These are phyloP conservation scores for Pythium plurisporium DNA, from an alignment of 352 stramenopile genomes.

Conservation along the genomic window DNA sequence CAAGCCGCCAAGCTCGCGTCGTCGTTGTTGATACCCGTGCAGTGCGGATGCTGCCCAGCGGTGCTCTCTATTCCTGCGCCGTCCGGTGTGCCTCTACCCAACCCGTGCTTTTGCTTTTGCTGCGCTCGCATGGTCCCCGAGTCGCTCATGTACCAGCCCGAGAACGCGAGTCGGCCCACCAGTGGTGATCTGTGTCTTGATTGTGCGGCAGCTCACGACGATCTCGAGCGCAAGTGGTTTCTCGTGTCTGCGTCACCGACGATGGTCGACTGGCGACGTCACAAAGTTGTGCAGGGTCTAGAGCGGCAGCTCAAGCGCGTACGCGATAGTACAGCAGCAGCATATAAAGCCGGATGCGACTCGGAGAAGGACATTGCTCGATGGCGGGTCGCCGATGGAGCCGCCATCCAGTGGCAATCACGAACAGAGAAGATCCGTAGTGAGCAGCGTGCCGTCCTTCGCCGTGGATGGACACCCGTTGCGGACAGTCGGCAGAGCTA, in stretches of 20 bases:
- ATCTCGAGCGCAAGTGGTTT: slow-evolving; percentile 9
- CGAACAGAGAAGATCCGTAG: not conserved
- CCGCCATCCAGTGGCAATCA: slow-evolving; percentile 2
- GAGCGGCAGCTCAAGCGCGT: slow-evolving; percentile 3
- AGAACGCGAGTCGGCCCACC: not conserved
- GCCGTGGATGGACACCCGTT: slow-evolving; percentile 1
- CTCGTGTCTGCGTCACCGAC: slow-evolving; percentile 2
- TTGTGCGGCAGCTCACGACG: slow-evolving; percentile 1
- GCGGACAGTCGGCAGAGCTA: slow-evolving; percentile 3
- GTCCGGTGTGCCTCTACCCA: slow-evolving; percentile 1
- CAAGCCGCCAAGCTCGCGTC: not conserved
- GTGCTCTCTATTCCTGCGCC: slow-evolving; percentile 3
- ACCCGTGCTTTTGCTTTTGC: slow-evolving; percentile 12
- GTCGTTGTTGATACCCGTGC: not conserved
- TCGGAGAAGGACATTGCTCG: slow-evolving; percentile 1
- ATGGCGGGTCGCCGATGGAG: not conserved
- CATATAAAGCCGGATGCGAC: not conserved
- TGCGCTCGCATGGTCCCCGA: slow-evolving; percentile 8
- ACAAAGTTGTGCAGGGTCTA: slow-evolving; percentile 1
- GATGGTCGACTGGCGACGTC: slow-evolving; percentile 2
- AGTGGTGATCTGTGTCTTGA: slow-evolving; percentile 2
- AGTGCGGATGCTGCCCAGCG: not conserved
- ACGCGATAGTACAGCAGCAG: not conserved
- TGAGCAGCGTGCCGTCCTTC: not conserved
- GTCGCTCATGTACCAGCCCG: slow-evolving; percentile 2